Conservation (phyloP, 164 flowering plant genomes). For the Aristolochia contorta region DNA sequence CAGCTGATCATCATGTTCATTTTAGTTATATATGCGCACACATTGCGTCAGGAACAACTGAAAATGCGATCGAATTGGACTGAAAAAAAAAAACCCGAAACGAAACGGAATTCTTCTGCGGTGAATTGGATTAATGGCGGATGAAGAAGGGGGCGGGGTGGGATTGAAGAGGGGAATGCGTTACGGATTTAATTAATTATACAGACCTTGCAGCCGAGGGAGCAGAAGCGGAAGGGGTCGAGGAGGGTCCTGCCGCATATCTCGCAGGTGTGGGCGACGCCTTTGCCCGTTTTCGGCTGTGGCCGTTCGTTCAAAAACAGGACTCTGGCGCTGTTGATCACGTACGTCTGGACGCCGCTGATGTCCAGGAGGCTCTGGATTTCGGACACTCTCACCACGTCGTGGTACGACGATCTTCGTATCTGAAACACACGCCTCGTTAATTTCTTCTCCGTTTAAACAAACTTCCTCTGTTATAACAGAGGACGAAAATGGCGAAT, state of each 20-base stretch:
- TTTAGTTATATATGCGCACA: too few species aligned
- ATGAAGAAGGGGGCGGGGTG: too few species aligned
- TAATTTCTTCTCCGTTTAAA: too few species aligned
- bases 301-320: constrained; percentile 87
- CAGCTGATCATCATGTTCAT: not conserved
- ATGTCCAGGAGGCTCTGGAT: constrained; percentile 67
- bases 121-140: too few species aligned
- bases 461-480: too few species aligned
- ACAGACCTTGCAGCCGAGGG: constrained; percentile 87
- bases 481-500: too few species aligned
- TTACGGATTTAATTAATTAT: not conserved
- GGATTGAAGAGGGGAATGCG: not conserved
- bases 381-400: constrained; percentile 88
- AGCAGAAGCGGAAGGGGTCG: constrained; percentile 82
- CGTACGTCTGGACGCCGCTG: constrained; percentile 85
- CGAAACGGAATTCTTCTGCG: too few species aligned
- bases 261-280: constrained; percentile 67
- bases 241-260: constrained; percentile 72
- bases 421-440: constrained; percentile 62
- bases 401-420: constrained; percentile 93
- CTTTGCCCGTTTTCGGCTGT: constrained; percentile 65
- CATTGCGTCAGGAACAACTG: not conserved
- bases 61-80: not conserved
- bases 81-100: not conserved
- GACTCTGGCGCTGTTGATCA: constrained; percentile 91